These are phyloP conservation scores for Solanum commersonii DNA, from an alignment of 257 asterid species.

Conservation along the genomic window DNA sequence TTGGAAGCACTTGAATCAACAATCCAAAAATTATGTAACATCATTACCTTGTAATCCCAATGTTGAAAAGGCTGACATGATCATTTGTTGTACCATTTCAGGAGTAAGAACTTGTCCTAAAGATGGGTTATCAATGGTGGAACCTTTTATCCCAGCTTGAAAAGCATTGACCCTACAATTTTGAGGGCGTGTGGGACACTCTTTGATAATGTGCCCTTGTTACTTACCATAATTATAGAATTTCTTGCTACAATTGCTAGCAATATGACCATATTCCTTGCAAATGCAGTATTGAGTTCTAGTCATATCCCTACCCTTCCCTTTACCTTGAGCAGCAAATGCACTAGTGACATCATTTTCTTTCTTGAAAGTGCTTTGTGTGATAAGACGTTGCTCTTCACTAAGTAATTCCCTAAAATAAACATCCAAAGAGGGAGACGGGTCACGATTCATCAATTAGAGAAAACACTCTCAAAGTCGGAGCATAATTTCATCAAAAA, in stretches of 20 bases:
- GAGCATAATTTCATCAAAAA: neutral
- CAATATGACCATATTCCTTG: neutral
- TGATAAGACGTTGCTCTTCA: neutral
- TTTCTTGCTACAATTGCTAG: neutral
- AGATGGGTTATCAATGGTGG: neutral
- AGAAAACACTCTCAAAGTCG: neutral
- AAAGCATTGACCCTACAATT: neutral
- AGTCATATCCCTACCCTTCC: neutral
- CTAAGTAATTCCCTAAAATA: neutral
- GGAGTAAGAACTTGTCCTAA: neutral
- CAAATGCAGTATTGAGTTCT: neutral
- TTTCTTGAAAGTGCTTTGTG: neutral
- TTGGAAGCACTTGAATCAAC: neutral
- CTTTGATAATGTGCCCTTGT: neutral
- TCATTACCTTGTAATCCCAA: neutral
- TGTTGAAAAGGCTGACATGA: neutral
- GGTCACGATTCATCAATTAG: neutral
- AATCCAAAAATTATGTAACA: no score
- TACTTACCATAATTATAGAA: no score
- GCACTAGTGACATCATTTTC: neutral
- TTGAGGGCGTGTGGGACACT: neutral
- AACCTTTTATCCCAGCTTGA: neutral
- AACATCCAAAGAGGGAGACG: neutral
- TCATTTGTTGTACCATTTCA: neutral
- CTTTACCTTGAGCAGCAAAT: neutral